Evolutionary conservation across 169 alveolate species (phyloP).

Genomic region (Plasmodium cynomolgi): DNA sequence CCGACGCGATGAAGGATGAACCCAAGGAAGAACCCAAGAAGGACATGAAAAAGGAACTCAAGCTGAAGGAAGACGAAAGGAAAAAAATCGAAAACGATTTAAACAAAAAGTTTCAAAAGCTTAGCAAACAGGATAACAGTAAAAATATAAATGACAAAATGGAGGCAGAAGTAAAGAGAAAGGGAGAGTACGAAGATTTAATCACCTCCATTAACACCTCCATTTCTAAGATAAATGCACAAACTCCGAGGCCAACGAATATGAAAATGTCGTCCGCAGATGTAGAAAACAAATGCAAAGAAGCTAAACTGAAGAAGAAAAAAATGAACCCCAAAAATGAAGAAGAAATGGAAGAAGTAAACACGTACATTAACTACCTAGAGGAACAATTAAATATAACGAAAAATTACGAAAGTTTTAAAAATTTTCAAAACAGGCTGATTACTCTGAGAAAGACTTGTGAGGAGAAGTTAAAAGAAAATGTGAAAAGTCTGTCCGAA

Average conservation of each 20-base stretch:
- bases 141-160: slow-evolving; percentile 58
- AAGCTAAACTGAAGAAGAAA: slow-evolving; percentile 48
- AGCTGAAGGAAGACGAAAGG: slow-evolving; percentile 65
- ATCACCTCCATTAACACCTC: slow-evolving; percentile 25
- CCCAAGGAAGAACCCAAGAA: slow-evolving; percentile 19
- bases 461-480: slow-evolving; percentile 50
- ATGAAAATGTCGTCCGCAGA: slow-evolving; percentile 46
- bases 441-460: slow-evolving; percentile 25
- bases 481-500: slow-evolving; percentile 22
- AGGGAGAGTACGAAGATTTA: slow-evolving; percentile 23
- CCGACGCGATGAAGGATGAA: neutral
- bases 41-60: slow-evolving; percentile 32
- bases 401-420: slow-evolving; percentile 62
- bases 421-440: slow-evolving; percentile 51
- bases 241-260: slow-evolving; percentile 34
- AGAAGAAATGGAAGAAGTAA: slow-evolving; percentile 70
- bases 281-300: slow-evolving; percentile 47
- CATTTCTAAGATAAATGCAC: slow-evolving; percentile 31
- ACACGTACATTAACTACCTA: slow-evolving; percentile 51
- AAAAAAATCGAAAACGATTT: slow-evolving; percentile 58
- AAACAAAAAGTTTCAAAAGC: slow-evolving; percentile 57
- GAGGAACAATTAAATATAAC: slow-evolving; percentile 71
- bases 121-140: slow-evolving; percentile 24
- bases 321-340: slow-evolving; percentile 46
- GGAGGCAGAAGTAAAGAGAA: slow-evolving; percentile 55